phyloP scores from a whole-genome alignment of 208 protist genomes.

The Trypanosoma brucei region DNA sequence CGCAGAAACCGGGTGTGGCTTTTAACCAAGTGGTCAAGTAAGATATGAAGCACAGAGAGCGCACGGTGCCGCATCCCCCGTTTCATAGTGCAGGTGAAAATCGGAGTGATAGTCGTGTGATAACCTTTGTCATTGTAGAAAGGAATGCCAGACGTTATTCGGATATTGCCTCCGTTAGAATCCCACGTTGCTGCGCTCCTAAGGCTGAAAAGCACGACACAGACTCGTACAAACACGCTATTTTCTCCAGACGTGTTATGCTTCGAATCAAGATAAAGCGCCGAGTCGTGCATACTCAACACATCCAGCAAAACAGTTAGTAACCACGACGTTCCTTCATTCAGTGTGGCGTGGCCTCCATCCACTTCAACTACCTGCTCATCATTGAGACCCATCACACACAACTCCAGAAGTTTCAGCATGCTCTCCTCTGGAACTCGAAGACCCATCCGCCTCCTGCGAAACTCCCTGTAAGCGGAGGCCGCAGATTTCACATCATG shows the following conservation, averaged over 20 bases:
- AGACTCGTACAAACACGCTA: constrained; percentile 5
- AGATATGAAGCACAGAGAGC: background rate
- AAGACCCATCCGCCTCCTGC: constrained; percentile 8
- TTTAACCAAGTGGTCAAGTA: constrained; percentile 2
- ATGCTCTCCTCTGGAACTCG: constrained; percentile 18
- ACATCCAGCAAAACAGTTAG: constrained; percentile 14
- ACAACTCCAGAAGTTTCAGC: constrained; percentile 24
- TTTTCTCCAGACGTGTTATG: background rate
- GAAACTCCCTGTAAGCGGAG: constrained; percentile 21
- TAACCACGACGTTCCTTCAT: background rate
- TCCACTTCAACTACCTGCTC: background rate
- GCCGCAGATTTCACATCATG: constrained; percentile 17
- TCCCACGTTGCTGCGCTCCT: background rate
- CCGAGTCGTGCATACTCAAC: constrained; percentile 14
- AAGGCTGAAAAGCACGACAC: constrained; percentile 7
- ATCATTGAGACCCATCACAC: constrained; percentile 2
- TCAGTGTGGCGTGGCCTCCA: background rate
- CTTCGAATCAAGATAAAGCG: background rate
- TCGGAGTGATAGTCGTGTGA: too few species aligned
- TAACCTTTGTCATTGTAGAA: background rate
- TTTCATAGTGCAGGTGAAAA: background rate
- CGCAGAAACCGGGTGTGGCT: constrained; percentile 8
- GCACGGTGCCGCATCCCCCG: constrained; percentile 3
- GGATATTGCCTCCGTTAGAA: background rate
- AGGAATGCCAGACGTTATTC: background rate